Conservation (phyloP, 768 basidiomycete species). For the Roridomyces roridus region DNA sequence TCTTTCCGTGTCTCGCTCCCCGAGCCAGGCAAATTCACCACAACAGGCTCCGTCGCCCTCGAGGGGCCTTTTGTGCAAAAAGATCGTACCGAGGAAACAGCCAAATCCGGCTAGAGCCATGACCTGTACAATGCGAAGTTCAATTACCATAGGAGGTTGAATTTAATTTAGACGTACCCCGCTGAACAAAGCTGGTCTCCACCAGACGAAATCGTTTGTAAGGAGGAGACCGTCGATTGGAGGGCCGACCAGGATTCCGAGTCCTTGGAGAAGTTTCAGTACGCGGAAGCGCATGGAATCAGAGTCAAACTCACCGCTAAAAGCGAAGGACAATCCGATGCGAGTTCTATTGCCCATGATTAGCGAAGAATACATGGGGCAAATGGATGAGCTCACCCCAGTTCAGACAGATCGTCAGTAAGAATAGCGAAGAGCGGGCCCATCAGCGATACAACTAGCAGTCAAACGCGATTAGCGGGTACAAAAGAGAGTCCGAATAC, state of each 20-base stretch:
- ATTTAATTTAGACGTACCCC: conserved; percentile 38
- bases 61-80: conserved; percentile 11
- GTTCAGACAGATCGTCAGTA: conserved; percentile 19
- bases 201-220: conserved; percentile 59
- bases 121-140: not conserved
- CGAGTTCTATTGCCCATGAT: conserved; percentile 3
- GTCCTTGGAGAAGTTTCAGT: conserved; percentile 28
- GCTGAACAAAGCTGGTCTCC: conserved; percentile 61
- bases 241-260: conserved; percentile 53
- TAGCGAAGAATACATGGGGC: not conserved
- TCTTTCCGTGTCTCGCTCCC: too few species aligned
- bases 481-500: conserved; percentile 24
- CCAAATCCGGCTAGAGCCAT: conserved; percentile 13
- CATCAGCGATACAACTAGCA: conserved; percentile 3
- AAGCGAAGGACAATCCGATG: conserved; percentile 14
- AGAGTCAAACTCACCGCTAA: conserved; percentile 7
- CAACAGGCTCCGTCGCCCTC: not conserved
- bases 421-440: conserved; percentile 13
- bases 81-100: conserved; percentile 4
- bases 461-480: not conserved
- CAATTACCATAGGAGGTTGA: too few species aligned
- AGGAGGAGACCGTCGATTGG: conserved; percentile 66
- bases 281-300: not conserved
- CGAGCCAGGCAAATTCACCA: conserved; percentile 5
- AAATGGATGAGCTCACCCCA: conserved; percentile 10